A percentile compares a stretch with the other conserved stretches of the same genome.
Evolutionary conservation across 768 basidiomycete genomes (phyloP).

Genomic region (Kwoniella shandongensis): DNA sequence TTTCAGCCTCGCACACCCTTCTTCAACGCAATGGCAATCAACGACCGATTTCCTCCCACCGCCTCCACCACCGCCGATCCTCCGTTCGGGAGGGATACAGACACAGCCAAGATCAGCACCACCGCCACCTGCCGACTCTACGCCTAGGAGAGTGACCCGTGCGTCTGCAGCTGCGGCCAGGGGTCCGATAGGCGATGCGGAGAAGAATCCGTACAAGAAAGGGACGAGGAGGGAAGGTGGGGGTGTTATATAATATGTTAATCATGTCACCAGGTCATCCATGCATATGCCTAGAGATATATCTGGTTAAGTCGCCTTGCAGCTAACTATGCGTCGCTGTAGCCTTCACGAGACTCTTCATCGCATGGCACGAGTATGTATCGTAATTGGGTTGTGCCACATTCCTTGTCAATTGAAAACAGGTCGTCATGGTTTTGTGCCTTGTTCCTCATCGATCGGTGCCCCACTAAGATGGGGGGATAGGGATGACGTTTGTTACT

Average conservation of each 20-base stretch:
- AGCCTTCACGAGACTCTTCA: too few relatives aligned
- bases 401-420: too few relatives aligned
- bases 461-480: too few relatives aligned
- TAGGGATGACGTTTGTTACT: too few relatives aligned
- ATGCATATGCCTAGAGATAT: too few relatives aligned
- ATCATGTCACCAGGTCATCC: too few relatives aligned
- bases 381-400: too few relatives aligned
- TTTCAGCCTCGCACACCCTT: constrained; percentile 44
- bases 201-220: constrained; percentile 44
- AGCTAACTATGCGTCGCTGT: too few relatives aligned
- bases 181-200: constrained; percentile 37
- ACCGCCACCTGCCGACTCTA: constrained; percentile 10
- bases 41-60: constrained; percentile 47
- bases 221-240: constrained; percentile 37
- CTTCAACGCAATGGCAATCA: constrained; percentile 44
- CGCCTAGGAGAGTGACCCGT: constrained; percentile 41
- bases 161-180: constrained; percentile 27
- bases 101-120: constrained; percentile 20
- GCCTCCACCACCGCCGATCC: constrained; percentile 45
- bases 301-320: too few relatives aligned
- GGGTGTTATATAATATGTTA: constrained; percentile 44
- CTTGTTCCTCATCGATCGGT: too few relatives aligned
- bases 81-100: constrained; percentile 37
- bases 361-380: too few relatives aligned
- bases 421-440: too few relatives aligned